These are phyloP conservation scores for Nothopassalora personata DNA, from an alignment of 2,329 filamentous ascomycete species.

Conservation along the genomic window DNA sequence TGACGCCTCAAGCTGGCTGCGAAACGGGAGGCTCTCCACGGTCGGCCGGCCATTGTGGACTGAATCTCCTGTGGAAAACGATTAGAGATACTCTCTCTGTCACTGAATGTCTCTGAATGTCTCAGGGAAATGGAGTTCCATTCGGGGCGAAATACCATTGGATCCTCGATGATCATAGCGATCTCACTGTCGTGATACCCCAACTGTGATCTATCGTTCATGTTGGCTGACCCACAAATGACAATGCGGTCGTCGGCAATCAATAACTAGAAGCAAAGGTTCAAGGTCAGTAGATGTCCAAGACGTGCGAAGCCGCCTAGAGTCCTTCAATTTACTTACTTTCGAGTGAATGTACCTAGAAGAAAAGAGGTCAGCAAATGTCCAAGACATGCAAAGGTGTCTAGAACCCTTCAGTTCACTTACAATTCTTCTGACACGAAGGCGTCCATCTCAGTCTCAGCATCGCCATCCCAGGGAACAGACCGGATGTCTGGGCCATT, in stretches of 20 bases:
- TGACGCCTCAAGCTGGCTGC: conserved; percentile 76
- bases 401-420: too few relatives aligned
- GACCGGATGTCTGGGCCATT: conserved; percentile 63
- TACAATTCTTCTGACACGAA: conserved; percentile 61
- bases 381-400: too few relatives aligned
- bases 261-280: conserved; percentile 57
- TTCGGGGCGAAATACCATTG: conserved; percentile 36
- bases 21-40: conserved; percentile 67
- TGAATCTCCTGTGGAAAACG: conserved; percentile 47
- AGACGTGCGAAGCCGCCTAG: too few relatives aligned
- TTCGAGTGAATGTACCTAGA: too few relatives aligned
- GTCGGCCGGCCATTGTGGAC: conserved; percentile 66
- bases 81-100: too few relatives aligned
- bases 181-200: conserved; percentile 84
- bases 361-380: too few relatives aligned
- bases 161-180: conserved; percentile 81
- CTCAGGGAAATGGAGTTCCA: too few relatives aligned
- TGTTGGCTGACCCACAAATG: conserved; percentile 71
- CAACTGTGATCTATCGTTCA: conserved; percentile 70
- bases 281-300: too few relatives aligned
- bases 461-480: conserved; percentile 54
- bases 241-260: conserved; percentile 78
- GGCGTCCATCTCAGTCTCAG: conserved; percentile 53
- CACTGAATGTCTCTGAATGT: too few relatives aligned
- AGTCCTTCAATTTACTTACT: too few relatives aligned